Percentiles rank a stretch among this genome's conserved stretches.
Conservation (phyloP, 169 alveolate genomes). For the Cryptosporidium viatorum region DNA sequence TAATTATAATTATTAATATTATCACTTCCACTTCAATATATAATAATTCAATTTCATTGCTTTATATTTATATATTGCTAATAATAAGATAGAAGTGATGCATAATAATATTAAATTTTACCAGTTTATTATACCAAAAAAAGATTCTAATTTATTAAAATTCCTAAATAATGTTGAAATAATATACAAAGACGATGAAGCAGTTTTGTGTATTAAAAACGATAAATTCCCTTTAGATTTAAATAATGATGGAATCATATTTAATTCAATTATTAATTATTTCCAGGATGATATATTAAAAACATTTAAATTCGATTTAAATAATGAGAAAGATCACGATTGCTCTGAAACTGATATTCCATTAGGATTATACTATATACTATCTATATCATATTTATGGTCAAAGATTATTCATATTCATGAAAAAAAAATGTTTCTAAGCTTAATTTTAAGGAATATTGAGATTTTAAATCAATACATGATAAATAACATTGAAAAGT, state of each 20-base stretch:
- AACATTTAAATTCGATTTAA: background rate
- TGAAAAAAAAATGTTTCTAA: constrained; percentile 22
- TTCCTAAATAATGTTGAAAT: constrained; percentile 3
- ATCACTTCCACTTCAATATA: background rate
- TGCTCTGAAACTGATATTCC: constrained; percentile 5
- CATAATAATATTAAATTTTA: background rate
- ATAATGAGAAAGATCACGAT: background rate
- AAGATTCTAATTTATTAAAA: constrained; percentile 29
- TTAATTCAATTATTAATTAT: constrained; percentile 4
- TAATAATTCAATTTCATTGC: background rate
- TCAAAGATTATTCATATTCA: background rate
- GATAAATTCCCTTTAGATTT: background rate
- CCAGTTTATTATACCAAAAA: constrained; percentile 26
- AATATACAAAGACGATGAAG: constrained; percentile 11
- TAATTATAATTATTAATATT: background rate
- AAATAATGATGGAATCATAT: background rate
- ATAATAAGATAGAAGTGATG: background rate
- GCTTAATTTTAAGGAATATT: background rate
- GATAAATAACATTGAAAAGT: background rate
- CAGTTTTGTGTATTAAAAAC: background rate
- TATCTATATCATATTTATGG: constrained; percentile 46
- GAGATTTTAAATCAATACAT: background rate
- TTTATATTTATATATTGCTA: background rate
- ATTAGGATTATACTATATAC: constrained; percentile 8
- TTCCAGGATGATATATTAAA: background rate